A percentile compares a stretch with the other conserved stretches of the same genome.
phyloP scores from a whole-genome alignment of 192 early-diverging fungal species.

The Cetraspora pellucida region DNA sequence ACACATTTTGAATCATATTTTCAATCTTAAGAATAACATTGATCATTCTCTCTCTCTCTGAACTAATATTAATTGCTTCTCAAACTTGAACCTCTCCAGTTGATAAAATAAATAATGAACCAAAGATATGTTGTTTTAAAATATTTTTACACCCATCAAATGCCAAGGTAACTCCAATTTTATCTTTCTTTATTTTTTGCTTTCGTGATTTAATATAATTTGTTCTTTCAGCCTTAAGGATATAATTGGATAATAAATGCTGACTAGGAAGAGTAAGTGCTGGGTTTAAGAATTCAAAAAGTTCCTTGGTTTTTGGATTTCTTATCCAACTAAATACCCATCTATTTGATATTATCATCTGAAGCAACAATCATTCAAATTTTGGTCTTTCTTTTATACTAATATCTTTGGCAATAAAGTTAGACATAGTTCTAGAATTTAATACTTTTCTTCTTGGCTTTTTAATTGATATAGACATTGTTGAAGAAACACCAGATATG shows the following conservation, averaged over 20 bases:
- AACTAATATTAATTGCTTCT: not conserved
- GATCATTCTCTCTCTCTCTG: not conserved
- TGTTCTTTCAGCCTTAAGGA: not conserved
- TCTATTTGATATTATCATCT: not conserved
- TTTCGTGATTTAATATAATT: not conserved
- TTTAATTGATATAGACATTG: too few species aligned
- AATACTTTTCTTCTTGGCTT: too few species aligned
- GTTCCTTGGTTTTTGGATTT: not conserved
- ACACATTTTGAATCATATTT: not conserved
- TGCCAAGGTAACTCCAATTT: not conserved
- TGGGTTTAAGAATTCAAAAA: slow-evolving; percentile 12
- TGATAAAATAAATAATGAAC: not conserved
- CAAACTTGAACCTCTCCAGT: slow-evolving; percentile 3
- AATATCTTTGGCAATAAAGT: too few species aligned
- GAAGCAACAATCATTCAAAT: not conserved
- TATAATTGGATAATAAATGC: not conserved
- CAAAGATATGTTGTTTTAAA: slow-evolving; percentile 24
- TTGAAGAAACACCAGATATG: too few species aligned
- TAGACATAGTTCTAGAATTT: too few species aligned
- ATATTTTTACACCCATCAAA: slow-evolving; percentile 19
- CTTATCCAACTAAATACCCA: not conserved
- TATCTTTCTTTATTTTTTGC: not conserved
- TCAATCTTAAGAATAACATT: slow-evolving; percentile 15
- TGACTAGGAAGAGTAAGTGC: not conserved
- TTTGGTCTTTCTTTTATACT: not conserved